Base-by-base conservation (phyloP, 1,139 yeast species). In the Sugiyamaella paludigena region DNA sequence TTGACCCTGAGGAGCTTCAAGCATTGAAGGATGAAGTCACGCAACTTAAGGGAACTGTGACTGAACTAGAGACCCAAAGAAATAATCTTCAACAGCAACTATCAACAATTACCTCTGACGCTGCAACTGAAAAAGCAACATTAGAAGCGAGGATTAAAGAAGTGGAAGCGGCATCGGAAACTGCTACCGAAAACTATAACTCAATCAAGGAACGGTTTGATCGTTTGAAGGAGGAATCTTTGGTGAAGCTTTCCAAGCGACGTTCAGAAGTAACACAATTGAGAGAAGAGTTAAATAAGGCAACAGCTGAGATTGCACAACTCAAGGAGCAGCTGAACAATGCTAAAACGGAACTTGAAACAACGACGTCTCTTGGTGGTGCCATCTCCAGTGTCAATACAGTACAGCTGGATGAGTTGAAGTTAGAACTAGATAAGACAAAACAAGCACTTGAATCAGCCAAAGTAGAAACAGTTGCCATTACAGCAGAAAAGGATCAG, bases 1-100 rank as follows among this genome's bases (percentile, higher is more conserved):
- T 74, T 47, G 80, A 77, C 53, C 79, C 78, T 11, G 75, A 69
- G 16, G 80, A 74, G 53, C 68, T 72, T 47, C 65, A 66, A 19
- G 65, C 64, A 13, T 53, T 72, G 45, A 61, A 63, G 50, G 59
- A 58, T 13, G 68, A 57, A 69, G 76, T 69, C 28, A 75, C 70
- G 36, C 54, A 59, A 32, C 56, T 61, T 37, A 58, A 58, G 35
- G 51, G 46, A 5, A 56, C 58, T 47, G 43, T 57, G 27, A 43
- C 50, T 10, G 49, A 42, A 12, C 47, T 55, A 13, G 46, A 50
- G 13, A 16, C 16, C 11, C 54, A 52, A 13, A 38, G 40, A 19
- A 44, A 46, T 11, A 27, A 34, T 11, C 24, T 48, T 24, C 37
- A 35, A 15, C 13, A 19, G n/a, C 31, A 43, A 32, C 10, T 40